phyloP scores from a whole-genome alignment of 768 basidiomycete genomes.

The Tulasnella sp. region DNA sequence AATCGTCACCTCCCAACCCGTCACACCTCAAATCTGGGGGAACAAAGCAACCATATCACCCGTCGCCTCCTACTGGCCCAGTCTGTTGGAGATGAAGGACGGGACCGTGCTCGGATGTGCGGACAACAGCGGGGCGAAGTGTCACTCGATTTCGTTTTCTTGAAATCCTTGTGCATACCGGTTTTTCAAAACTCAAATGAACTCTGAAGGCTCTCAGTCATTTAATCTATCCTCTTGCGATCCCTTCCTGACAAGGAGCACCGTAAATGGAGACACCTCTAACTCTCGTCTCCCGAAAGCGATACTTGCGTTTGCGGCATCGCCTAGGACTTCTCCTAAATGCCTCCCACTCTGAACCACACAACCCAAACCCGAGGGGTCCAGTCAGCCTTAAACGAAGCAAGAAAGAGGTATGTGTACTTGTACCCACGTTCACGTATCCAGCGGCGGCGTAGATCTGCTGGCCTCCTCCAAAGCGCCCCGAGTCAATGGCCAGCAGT shows the following conservation, averaged over 20 bases:
- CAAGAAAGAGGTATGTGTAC: background rate
- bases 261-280: slow-evolving; percentile 2
- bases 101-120: too few species aligned
- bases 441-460: background rate
- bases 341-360: slow-evolving; percentile 1
- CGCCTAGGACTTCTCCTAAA: slow-evolving; percentile 3
- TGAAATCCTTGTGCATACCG: background rate
- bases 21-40: too few species aligned
- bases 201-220: too few species aligned
- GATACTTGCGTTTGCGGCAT: background rate
- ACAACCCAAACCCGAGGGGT: background rate
- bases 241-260: slow-evolving; percentile 9
- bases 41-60: too few species aligned
- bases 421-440: background rate
- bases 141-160: too few species aligned
- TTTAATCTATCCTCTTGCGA: background rate
- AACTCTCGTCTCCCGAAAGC: slow-evolving; percentile 5
- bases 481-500: background rate
- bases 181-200: too few species aligned
- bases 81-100: too few species aligned
- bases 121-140: too few species aligned
- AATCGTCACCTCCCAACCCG: too few species aligned
- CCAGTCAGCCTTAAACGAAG: background rate
- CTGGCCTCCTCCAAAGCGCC: background rate
- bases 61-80: too few species aligned